Conservation (phyloP, 768 basidiomycete species). For the Tephrocybe sp. region DNA sequence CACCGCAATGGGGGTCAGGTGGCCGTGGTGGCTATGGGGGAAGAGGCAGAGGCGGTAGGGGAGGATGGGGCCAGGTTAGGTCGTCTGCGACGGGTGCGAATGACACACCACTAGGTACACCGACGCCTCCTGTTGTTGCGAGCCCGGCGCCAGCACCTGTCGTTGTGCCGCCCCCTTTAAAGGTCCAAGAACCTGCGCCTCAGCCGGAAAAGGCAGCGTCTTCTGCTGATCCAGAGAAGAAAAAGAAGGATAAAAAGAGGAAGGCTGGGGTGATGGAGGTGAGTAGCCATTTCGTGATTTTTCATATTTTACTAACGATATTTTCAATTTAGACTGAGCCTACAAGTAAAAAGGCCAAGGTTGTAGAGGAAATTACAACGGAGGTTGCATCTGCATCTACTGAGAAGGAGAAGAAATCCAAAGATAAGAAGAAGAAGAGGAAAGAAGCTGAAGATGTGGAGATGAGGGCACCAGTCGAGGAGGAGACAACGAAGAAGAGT, state of each 20-base stretch:
- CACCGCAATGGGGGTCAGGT: constrained; percentile 17
- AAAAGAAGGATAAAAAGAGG: constrained; percentile 36
- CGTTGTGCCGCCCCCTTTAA: no score
- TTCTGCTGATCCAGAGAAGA: constrained; percentile 15
- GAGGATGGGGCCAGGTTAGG: constrained; percentile 31
- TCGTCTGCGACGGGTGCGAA: constrained; percentile 62
- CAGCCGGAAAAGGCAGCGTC: constrained; percentile 8
- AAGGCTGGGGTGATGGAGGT: constrained; percentile 31
- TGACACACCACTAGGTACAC: constrained; percentile 67
- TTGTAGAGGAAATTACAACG: constrained; percentile 10
- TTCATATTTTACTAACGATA: neutral
- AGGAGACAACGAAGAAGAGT: constrained; percentile 20
- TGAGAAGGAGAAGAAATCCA: constrained; percentile 31
- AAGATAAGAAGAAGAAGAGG: constrained; percentile 20
- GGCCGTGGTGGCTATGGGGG: constrained; percentile 23
- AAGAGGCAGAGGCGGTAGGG: constrained; percentile 31
- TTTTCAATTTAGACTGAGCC: constrained; percentile 7
- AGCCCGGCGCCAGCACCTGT: constrained; percentile 16
- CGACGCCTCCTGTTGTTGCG: constrained; percentile 38
- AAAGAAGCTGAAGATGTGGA: constrained; percentile 22
- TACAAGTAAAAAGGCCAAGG: constrained; percentile 31
- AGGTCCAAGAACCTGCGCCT: constrained; percentile 8
- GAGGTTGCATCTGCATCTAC: constrained; percentile 15
- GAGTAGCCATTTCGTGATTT: neutral
- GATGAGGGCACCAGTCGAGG: constrained; percentile 11